A percentile compares a stretch with the other conserved stretches of the same genome.
These are phyloP conservation scores for Sporothrix protearum DNA, from an alignment of 2,329 filamentous ascomycete species.

Conservation along the genomic window DNA sequence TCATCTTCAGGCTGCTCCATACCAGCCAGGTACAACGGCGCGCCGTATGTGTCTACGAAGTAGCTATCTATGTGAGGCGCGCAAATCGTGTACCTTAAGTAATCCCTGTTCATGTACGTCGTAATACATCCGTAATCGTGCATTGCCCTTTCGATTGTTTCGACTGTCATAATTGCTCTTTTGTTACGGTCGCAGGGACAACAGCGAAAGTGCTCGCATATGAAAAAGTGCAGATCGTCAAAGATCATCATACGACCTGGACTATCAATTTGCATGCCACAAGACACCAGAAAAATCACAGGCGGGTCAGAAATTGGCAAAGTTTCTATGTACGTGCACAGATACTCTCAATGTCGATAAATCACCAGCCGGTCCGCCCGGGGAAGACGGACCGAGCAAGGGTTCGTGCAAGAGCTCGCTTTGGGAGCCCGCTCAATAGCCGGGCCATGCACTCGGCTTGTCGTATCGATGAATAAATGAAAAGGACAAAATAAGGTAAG, in stretches of 20 bases:
- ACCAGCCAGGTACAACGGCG: background rate
- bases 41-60: too few relatives aligned
- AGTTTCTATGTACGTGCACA: background rate
- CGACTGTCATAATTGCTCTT: background rate
- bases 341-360: background rate
- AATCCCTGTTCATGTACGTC: too few relatives aligned
- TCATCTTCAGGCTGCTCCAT: slow-evolving; percentile 1
- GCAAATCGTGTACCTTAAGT: background rate
- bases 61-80: background rate
- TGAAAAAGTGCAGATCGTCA: background rate
- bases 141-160: background rate
- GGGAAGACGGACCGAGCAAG: background rate
- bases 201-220: background rate
- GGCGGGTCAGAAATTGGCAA: background rate
- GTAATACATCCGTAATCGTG: background rate
- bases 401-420: background rate
- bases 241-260: background rate
- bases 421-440: background rate
- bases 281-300: background rate
- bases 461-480: too few relatives aligned
- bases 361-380: background rate
- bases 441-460: too few relatives aligned
- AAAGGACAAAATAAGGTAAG: too few relatives aligned
- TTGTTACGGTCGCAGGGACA: background rate
- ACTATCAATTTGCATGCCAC: background rate